Conservation (phyloP, 768 basidiomycete species). For the Serendipita vermifera region DNA sequence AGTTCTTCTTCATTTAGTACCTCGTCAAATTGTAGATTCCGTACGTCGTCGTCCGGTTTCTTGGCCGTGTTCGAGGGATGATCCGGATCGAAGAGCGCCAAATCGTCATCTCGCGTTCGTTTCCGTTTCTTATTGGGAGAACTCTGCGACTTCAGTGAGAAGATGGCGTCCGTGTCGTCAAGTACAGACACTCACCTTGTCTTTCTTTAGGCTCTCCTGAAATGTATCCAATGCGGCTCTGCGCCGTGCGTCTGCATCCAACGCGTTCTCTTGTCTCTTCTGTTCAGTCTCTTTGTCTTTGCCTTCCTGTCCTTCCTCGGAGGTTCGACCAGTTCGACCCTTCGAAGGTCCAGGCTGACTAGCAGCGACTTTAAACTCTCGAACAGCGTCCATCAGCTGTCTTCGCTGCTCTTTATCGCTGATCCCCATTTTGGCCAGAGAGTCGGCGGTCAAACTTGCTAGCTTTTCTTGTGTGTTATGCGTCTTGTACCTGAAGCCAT, state of each 20-base stretch:
- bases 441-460: conserved; percentile 42
- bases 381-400: conserved; percentile 28
- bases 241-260: neutral
- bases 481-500: conserved; percentile 48
- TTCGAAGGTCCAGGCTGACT: no score
- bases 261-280: neutral
- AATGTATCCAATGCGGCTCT: neutral
- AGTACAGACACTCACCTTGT: neutral
- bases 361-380: neutral
- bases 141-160: neutral
- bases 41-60: no score
- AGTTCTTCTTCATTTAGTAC: conserved; percentile 35
- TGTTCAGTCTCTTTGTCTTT: neutral
- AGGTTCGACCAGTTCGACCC: no score
- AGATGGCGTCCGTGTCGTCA: neutral
- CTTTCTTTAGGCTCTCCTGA: neutral
- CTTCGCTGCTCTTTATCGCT: conserved; percentile 53
- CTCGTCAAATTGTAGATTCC: no score
- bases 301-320: neutral
- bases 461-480: conserved; percentile 50
- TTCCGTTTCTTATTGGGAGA: conserved; percentile 1
- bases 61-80: no score
- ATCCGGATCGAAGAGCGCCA: no score
- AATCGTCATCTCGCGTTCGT: neutral
- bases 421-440: conserved; percentile 46